Percentiles rank a stretch among this genome's conserved stretches.
phyloP scores from a whole-genome alignment of 257 asterid genomes.

The Ajuga chamaepitys region DNA sequence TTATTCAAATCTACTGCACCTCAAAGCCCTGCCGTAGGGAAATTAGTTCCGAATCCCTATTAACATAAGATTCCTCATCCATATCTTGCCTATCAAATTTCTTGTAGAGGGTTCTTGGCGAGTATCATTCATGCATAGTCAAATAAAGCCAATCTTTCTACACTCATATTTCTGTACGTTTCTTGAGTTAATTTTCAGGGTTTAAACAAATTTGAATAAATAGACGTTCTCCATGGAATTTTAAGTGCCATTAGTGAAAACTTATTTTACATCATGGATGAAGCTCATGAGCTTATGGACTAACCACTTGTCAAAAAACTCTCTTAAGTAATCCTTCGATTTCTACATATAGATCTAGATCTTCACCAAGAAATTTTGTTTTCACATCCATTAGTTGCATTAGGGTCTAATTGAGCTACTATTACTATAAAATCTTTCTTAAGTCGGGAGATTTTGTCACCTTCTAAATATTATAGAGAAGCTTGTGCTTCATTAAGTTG shows the following conservation, averaged over 20 bases:
- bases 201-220: not conserved
- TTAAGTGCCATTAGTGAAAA: not conserved
- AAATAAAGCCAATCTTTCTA: not conserved
- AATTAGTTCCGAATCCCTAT: not conserved
- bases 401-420: too few relatives aligned
- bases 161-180: too few relatives aligned
- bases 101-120: not conserved
- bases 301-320: too few relatives aligned
- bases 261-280: too few relatives aligned
- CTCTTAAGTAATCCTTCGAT: too few relatives aligned
- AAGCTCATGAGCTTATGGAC: not conserved
- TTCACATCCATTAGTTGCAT: too few relatives aligned
- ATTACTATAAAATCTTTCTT: too few relatives aligned
- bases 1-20: not conserved
- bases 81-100: not conserved
- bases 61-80: not conserved
- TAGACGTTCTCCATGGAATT: not conserved
- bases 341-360: too few relatives aligned
- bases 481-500: too few relatives aligned
- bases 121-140: not conserved
- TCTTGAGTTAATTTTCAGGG: not conserved
- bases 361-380: too few relatives aligned
- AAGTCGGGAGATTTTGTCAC: too few relatives aligned
- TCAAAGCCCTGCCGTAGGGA: not conserved
- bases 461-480: too few relatives aligned